phyloP scores from a whole-genome alignment of 306 rosid species.

The Benincasa hispida region DNA sequence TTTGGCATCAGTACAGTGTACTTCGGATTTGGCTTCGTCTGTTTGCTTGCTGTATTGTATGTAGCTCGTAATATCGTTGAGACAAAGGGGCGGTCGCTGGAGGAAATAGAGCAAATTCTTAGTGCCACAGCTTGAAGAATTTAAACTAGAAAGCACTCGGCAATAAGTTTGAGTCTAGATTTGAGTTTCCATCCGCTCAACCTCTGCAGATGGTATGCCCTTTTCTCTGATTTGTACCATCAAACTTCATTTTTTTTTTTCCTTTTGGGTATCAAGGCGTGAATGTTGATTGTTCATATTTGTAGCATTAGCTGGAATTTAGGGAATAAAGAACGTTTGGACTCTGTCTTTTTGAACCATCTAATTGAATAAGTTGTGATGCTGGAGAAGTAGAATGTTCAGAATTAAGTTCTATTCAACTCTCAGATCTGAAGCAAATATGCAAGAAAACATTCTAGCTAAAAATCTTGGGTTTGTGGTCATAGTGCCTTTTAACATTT shows the following conservation, averaged over 20 bases:
- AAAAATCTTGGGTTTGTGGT: background rate
- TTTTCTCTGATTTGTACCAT: background rate
- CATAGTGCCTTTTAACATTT: background rate
- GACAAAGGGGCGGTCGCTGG: constrained; percentile 90
- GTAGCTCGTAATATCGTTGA: constrained; percentile 74
- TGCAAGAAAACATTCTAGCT: background rate
- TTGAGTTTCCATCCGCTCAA: background rate
- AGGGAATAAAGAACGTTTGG: background rate
- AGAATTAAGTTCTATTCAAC: background rate
- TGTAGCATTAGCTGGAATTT: background rate
- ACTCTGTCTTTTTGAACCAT: background rate
- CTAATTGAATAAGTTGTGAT: background rate
- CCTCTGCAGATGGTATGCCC: background rate
- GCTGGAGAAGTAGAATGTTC: background rate
- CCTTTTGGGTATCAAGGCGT: background rate
- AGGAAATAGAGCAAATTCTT: constrained; percentile 82
- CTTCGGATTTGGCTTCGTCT: constrained; percentile 61
- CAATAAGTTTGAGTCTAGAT: background rate
- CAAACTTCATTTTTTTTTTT: background rate
- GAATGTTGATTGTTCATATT: constrained; percentile 3
- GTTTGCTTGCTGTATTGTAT: constrained; percentile 82
- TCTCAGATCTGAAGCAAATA: background rate
- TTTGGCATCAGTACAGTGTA: constrained; percentile 87
- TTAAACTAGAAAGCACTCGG: background rate
- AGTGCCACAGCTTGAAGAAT: constrained; percentile 36